These are phyloP conservation scores for Trapa incisa DNA, from an alignment of 345 rosid species.

Conservation along the genomic window DNA sequence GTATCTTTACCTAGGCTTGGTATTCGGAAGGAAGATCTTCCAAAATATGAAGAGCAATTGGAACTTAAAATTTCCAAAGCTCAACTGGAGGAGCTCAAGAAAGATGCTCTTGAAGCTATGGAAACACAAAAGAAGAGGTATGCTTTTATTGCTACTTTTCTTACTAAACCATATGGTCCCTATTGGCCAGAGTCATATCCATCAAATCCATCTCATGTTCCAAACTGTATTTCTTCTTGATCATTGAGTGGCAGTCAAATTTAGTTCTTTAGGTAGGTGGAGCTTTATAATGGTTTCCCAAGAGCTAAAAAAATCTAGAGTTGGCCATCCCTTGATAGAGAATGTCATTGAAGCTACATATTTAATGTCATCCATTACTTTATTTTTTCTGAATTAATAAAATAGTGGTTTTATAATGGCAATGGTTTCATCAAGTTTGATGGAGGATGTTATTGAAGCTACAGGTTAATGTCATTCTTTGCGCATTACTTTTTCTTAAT, in stretches of 20 bases:
- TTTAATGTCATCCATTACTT: neutral
- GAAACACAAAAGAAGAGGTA: constrained; percentile 90
- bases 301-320: neutral
- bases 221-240: neutral
- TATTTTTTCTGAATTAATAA: neutral
- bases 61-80: constrained; percentile 80
- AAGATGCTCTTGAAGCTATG: constrained; percentile 87
- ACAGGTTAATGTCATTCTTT: neutral
- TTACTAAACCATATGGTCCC: neutral
- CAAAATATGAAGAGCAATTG: constrained; percentile 73
- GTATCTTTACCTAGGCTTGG: constrained; percentile 52
- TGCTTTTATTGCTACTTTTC: neutral
- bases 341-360: neutral
- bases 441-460: neutral
- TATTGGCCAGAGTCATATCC: neutral
- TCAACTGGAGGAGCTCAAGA: constrained; percentile 78
- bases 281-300: neutral
- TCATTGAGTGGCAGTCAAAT: neutral
- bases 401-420: neutral
- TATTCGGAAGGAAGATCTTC: constrained; percentile 67
- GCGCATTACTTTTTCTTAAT: neutral
- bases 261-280: neutral
- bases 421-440: neutral
- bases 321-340: neutral
- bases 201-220: neutral